These are phyloP conservation scores for Fusarium oxysporum DNA, from an alignment of 2,329 filamentous ascomycete genomes.

Conservation along the genomic window DNA sequence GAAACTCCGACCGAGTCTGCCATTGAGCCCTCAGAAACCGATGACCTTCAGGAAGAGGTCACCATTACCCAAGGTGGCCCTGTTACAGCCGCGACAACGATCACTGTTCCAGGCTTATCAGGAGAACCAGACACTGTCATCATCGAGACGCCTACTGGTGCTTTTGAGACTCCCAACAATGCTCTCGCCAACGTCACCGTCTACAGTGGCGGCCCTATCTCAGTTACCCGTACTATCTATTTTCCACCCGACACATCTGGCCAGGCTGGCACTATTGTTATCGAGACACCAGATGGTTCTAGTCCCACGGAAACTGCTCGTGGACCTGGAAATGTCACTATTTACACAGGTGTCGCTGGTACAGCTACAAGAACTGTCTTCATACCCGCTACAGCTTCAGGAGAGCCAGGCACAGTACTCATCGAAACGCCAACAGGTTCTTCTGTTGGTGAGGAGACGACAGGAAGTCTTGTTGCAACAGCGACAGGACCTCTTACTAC, in stretches of 20 bases:
- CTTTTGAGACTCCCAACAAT: conserved; percentile 1
- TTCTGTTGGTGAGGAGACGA: not conserved
- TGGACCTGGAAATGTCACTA: conserved; percentile 5
- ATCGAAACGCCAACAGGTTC: conserved; percentile 2
- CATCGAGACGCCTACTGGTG: not conserved
- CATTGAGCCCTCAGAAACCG: not conserved
- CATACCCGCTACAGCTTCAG: not conserved
- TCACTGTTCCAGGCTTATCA: not conserved
- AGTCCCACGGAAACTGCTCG: not conserved
- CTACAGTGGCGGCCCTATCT: conserved; percentile 1
- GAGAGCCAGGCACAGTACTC: not conserved
- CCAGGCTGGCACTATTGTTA: conserved; percentile 11
- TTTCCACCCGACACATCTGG: not conserved
- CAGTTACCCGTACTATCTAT: not conserved
- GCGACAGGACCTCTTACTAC: not conserved
- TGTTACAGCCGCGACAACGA: not conserved
- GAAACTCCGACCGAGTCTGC: not conserved
- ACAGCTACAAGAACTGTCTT: conserved; percentile 3
- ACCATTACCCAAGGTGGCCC: not conserved
- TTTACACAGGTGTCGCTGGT: not conserved
- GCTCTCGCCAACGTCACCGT: conserved; percentile 6
- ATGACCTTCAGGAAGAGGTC: not conserved
- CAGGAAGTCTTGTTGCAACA: not conserved
- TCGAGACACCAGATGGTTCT: not conserved
- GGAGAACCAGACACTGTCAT: conserved; percentile 3